phyloP scores from a whole-genome alignment of 305 asterid species.

The Fraxinus baroniana region DNA sequence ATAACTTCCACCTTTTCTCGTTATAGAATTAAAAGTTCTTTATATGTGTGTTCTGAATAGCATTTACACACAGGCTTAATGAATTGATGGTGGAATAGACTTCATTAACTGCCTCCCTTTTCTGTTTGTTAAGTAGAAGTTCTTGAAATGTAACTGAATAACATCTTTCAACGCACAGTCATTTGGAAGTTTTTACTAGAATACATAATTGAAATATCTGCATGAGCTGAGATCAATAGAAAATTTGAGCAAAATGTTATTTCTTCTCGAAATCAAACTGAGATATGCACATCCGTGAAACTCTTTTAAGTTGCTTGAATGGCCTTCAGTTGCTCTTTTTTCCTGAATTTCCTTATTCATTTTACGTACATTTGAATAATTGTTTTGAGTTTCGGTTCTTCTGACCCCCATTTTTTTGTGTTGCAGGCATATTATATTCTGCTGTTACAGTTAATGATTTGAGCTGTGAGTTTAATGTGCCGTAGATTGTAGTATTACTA shows the following conservation, averaged over 20 bases:
- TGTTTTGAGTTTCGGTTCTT: constrained; percentile 17
- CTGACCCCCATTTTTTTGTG: constrained; percentile 11
- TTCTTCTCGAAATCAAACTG: neutral
- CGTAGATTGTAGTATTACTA: constrained; percentile 38
- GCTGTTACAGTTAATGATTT: constrained; percentile 33
- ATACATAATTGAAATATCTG: neutral
- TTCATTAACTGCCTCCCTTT: neutral
- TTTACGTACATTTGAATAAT: constrained; percentile 12
- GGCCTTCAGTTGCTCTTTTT: neutral
- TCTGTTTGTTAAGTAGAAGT: neutral
- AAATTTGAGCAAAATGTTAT: neutral
- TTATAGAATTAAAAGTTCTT: neutral
- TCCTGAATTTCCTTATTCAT: constrained; percentile 15
- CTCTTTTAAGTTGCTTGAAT: constrained; percentile 10
- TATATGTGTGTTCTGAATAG: neutral
- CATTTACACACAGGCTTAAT: neutral
- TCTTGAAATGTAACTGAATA: neutral
- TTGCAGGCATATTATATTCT: constrained; percentile 47
- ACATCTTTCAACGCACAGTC: neutral
- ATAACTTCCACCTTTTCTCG: neutral
- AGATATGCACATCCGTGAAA: neutral
- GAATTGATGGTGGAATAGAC: neutral
- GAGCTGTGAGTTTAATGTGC: constrained; percentile 48
- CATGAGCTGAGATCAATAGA: neutral
- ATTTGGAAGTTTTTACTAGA: neutral